A percentile compares a stretch with the other conserved stretches of the same genome.
Conservation (phyloP, 169 alveolate genomes). For the Sarcocystis neurona region DNA sequence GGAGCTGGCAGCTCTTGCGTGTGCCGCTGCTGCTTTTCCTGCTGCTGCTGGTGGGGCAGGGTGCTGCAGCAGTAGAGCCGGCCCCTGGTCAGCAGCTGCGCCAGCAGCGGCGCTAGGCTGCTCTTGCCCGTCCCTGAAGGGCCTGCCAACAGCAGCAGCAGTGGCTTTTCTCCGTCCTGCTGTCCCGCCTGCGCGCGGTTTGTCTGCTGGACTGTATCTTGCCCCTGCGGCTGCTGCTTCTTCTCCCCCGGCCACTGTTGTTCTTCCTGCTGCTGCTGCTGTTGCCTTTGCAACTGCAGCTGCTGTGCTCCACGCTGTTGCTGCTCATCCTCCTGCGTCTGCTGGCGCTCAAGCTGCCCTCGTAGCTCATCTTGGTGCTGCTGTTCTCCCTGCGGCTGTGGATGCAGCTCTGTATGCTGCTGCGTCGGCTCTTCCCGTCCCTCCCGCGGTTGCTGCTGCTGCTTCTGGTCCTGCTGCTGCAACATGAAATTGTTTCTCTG, state of each 20-base stretch:
- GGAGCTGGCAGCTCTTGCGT: neutral
- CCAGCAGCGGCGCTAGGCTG: slow-evolving; percentile 24
- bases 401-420: too few relatives aligned
- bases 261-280: neutral
- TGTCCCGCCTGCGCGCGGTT: neutral
- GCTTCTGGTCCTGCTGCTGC: too few relatives aligned
- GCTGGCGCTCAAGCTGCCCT: too few relatives aligned
- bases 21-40: neutral
- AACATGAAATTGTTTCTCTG: too few relatives aligned
- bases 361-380: too few relatives aligned
- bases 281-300: neutral
- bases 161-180: neutral
- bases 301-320: neutral
- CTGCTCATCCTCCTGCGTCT: neutral
- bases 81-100: slow-evolving; percentile 2
- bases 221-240: neutral
- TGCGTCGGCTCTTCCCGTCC: too few relatives aligned
- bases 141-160: slow-evolving; percentile 12
- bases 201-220: too few relatives aligned
- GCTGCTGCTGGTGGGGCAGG: neutral
- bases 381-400: too few relatives aligned
- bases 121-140: slow-evolving; percentile 34
- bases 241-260: neutral
- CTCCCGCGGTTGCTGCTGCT: too few relatives aligned
- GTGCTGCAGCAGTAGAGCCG: too few relatives aligned